Evolutionary conservation across 2,329 filamentous ascomycete genomes (phyloP), one percentile per base, ranked within the genome.

Genomic region (Penicillium sp.): DNA sequence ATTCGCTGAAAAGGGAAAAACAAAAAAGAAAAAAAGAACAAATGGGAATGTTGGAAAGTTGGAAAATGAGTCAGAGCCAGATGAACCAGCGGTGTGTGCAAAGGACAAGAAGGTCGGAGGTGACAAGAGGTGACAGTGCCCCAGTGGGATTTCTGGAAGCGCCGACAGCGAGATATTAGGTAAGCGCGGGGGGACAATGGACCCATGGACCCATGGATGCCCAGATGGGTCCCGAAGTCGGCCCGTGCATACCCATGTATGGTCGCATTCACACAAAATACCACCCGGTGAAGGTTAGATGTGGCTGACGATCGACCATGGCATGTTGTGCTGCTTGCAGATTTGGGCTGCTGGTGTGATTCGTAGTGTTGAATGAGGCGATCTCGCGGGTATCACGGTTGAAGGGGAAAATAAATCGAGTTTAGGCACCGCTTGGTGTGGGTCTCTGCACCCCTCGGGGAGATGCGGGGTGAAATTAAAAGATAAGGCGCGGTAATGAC

Each of bases 151-250:
- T 65, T 64, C 62, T 49, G 49, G 60, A 66, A 67, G 57, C 65
- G 65, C 64, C 61, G 53, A 61, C 62, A 64, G 61, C 64, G 62
- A 62, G 2, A 42, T 58, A 66, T 67, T 66, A 67, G 61, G 64
- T 66, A 64, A 67, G 64, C 64, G 62, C 63, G 64, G 62, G 65
- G 62, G 23, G 9, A n/a, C n/a, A 19, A 39, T 39, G 36, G 36
- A 39, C 36, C 23, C 41, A 39, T 39, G 36, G 36, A 39, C 36
- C 23, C 41, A 17, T 44, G 42, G 39, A 23, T 19, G 10, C 1
- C 39, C 21, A 25, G 21, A n/a, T 47, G 19, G 27, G 10, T 10
- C 43, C 45, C 45, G 15, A 48, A 10, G 45, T 55, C 60, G 54
- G 55, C 50, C 44, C 35, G 33, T 47, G 57, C 21, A 42, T 10